Conservation (phyloP, 2,329 filamentous ascomycete genomes). For the Colletotrichum neosansevieriae region DNA sequence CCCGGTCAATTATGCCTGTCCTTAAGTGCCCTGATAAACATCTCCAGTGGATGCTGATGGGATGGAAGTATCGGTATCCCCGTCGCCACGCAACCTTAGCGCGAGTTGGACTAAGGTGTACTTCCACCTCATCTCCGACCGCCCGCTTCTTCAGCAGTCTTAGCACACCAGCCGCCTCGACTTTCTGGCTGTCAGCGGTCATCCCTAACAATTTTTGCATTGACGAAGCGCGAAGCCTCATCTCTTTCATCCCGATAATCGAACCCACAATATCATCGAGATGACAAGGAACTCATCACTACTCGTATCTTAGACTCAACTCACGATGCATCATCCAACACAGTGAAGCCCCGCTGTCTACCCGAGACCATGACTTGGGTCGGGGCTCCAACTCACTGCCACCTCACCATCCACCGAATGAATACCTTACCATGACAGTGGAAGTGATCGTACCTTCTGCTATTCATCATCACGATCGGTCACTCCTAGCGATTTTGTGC, state of each 20-base stretch:
- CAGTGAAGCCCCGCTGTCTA: background rate
- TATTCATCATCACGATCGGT: constrained; percentile 21
- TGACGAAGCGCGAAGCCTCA: constrained; percentile 30
- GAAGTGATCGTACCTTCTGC: constrained; percentile 1
- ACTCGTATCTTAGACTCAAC: background rate
- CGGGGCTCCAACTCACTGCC: constrained; percentile 2
- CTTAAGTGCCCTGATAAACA: constrained; percentile 20
- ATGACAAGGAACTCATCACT: background rate
- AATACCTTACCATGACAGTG: too few species aligned
- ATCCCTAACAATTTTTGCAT: constrained; percentile 10
- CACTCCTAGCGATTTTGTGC: constrained; percentile 35
- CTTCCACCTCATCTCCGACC: constrained; percentile 7
- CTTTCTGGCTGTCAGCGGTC: background rate
- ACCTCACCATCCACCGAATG: constrained; percentile 3
- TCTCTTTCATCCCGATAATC: constrained; percentile 8
- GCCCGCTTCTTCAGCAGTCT: constrained; percentile 11
- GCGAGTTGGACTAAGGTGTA: constrained; percentile 1
- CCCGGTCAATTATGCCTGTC: background rate
- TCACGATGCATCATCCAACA: background rate
- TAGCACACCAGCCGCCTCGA: constrained; percentile 13
- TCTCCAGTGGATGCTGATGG: constrained; percentile 12
- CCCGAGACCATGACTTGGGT: background rate
- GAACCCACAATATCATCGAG: background rate
- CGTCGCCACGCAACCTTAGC: background rate
- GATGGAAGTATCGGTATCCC: constrained; percentile 31